phyloP scores from a whole-genome alignment of 768 basidiomycete species.

The Neoboletus subvelutipes region DNA sequence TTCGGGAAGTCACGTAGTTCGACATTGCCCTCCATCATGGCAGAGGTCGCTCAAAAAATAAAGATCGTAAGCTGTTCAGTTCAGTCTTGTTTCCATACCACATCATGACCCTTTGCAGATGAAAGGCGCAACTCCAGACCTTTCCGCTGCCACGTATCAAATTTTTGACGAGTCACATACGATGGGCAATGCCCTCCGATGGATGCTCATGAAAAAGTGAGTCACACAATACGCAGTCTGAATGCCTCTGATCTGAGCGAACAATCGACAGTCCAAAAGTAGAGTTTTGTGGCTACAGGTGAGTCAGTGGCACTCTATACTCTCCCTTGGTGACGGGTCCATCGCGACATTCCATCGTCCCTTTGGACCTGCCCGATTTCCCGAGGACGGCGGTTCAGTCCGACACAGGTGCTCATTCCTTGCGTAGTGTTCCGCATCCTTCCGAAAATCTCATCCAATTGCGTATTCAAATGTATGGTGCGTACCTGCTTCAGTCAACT shows the following conservation, averaged over 20 bases:
- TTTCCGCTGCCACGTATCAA: slow-evolving; percentile 89
- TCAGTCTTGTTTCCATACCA: background rate
- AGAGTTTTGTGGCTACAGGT: slow-evolving; percentile 98
- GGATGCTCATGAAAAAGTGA: slow-evolving; percentile 99
- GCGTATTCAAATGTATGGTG: slow-evolving; percentile 99
- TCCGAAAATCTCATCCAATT: slow-evolving; percentile 96
- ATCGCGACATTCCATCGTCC: slow-evolving; percentile 15
- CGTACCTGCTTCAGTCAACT: slow-evolving; percentile 32
- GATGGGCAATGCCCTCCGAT: slow-evolving; percentile 89
- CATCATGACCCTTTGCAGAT: slow-evolving; percentile 51
- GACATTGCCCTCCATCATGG: slow-evolving; percentile 20
- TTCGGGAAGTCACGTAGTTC: background rate
- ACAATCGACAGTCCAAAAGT: slow-evolving; percentile 79
- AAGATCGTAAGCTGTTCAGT: slow-evolving; percentile 29
- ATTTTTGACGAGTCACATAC: slow-evolving; percentile 95
- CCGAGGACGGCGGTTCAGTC: background rate
- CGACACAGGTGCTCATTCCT: background rate
- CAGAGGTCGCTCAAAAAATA: slow-evolving; percentile 31
- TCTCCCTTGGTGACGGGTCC: background rate
- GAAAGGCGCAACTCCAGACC: slow-evolving; percentile 75
- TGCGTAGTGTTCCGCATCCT: slow-evolving; percentile 71
- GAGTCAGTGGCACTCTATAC: slow-evolving; percentile 20
- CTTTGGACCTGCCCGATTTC: background rate
- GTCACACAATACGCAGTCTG: slow-evolving; percentile 23
- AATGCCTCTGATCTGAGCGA: slow-evolving; percentile 4